Base-by-base conservation (phyloP, 2,329 filamentous ascomycete species). In the Paramyrothecium roridum region DNA sequence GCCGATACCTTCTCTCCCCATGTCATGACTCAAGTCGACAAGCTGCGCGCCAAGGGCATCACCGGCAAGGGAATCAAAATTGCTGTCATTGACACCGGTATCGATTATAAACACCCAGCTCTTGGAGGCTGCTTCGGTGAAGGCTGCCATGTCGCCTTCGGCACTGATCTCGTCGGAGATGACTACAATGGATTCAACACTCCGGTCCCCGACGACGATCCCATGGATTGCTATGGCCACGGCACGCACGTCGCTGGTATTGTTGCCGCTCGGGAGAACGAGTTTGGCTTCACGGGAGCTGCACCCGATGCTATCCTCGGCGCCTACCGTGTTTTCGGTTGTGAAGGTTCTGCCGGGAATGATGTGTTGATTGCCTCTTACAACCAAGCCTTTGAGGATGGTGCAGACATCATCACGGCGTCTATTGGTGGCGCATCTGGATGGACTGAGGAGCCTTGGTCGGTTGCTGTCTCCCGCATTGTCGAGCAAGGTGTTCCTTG, bases 121-220 rank as follows among this genome's bases (percentile, higher is more conserved):
- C 77, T 89, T 1, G 86, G 86, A 17, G 84, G 83, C 49, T 85
- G 85, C 63, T 87, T 87, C 63, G 86, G 85, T 2, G 63, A 74
- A 1, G 82, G 77, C 13, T 87, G 80, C 60, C 72, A 86, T 45
- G 81, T 88, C 19, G 74, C 76, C 3, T 80, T 78, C 56, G 85
- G 86, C 19, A 74, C 74, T 37, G 83, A 86, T 58, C 73, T 85
- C 46, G 79, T 85, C 19, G 84, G 83, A 19, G 81, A 87, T 54
- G 71, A 70, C 50, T 83, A 79, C 66, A 70, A 60, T 48, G 75
- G 74, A 47, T 54, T 57, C 50, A 74, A 74, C 58, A 69, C 63
- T 1, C 75, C 76, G 10, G 57, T 69, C 0, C 79, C 80, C 1
- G 80, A 80, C 59, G 48, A 68, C 2, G 79, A 83, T 58, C 84